A percentile compares a stretch with the other conserved stretches of the same genome.
These are phyloP conservation scores for Podaxis sp. DNA, from an alignment of 768 basidiomycete species.

Conservation along the genomic window DNA sequence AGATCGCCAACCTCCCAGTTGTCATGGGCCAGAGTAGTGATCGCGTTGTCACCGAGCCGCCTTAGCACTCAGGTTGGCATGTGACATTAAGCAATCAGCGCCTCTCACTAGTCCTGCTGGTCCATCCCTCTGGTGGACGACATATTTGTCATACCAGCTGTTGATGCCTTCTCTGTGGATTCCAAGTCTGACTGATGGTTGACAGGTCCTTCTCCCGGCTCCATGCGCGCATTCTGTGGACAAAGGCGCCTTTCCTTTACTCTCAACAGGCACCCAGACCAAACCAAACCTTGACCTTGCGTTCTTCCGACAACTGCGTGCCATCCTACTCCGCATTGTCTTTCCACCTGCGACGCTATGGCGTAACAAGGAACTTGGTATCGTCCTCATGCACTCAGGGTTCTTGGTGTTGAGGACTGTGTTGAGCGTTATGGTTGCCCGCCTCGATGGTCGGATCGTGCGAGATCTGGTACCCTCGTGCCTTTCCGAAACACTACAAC, in stretches of 20 bases:
- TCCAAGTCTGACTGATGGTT: neutral
- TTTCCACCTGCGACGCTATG: constrained; percentile 49
- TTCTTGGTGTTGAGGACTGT: constrained; percentile 88
- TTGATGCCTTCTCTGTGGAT: neutral
- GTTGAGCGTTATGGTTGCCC: constrained; percentile 84
- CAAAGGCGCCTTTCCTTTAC: constrained; percentile 60
- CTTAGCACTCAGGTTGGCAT: no score
- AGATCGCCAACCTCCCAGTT: neutral
- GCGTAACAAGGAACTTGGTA: constrained; percentile 66
- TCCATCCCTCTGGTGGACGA: no score
- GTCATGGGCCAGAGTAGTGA: neutral
- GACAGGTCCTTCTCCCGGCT: constrained; percentile 41
- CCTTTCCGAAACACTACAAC: neutral
- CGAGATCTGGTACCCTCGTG: constrained; percentile 64
- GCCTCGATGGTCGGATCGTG: constrained; percentile 87
- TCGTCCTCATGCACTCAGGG: constrained; percentile 75
- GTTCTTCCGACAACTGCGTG: constrained; percentile 71
- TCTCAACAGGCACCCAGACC: constrained; percentile 37
- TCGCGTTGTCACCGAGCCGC: no score
- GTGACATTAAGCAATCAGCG: no score
- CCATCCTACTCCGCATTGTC: constrained; percentile 71
- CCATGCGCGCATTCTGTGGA: constrained; percentile 58
- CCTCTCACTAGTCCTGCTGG: no score
- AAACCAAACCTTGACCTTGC: constrained; percentile 70
- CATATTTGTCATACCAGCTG: neutral